phyloP scores from a whole-genome alignment of 495 filamentous ascomycete species.

The Bacidia rubella region DNA sequence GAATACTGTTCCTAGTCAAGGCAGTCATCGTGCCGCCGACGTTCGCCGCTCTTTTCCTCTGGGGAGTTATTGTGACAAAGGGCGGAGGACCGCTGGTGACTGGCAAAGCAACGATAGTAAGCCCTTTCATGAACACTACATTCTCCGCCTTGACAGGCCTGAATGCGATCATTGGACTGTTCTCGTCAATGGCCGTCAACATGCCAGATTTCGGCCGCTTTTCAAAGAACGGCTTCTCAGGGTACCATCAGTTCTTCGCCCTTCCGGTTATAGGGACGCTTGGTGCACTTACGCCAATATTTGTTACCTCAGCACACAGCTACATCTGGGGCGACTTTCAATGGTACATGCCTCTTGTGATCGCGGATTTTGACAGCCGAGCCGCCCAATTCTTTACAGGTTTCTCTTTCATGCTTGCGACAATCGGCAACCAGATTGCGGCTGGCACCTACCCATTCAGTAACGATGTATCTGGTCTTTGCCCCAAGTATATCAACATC shows the following conservation, averaged over 20 bases:
- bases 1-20: conserved; percentile 48
- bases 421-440: conserved; percentile 46
- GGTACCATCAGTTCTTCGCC: conserved; percentile 42
- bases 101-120: conserved; percentile 23
- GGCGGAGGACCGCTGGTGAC: conserved; percentile 23
- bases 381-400: conserved; percentile 44
- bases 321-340: conserved; percentile 37
- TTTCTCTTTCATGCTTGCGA: conserved; percentile 35
- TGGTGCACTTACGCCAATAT: conserved; percentile 37
- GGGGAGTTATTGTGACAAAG: conserved; percentile 35
- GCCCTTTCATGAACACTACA: conserved; percentile 28
- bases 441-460: conserved; percentile 44
- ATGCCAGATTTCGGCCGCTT: conserved; percentile 52
- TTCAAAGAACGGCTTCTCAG: conserved; percentile 34
- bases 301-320: conserved; percentile 37
- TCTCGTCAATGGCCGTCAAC: conserved; percentile 29
- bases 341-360: conserved; percentile 44
- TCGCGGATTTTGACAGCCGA: conserved; percentile 33
- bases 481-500: conserved; percentile 46
- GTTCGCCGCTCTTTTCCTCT: conserved; percentile 39
- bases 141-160: conserved; percentile 30
- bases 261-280: conserved; percentile 47
- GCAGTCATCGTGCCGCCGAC: conserved; percentile 37
- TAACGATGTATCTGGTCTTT: conserved; percentile 46
- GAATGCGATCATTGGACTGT: conserved; percentile 32